phyloP scores from a whole-genome alignment of 139 green algal species.

The Pleodorina starrii region DNA sequence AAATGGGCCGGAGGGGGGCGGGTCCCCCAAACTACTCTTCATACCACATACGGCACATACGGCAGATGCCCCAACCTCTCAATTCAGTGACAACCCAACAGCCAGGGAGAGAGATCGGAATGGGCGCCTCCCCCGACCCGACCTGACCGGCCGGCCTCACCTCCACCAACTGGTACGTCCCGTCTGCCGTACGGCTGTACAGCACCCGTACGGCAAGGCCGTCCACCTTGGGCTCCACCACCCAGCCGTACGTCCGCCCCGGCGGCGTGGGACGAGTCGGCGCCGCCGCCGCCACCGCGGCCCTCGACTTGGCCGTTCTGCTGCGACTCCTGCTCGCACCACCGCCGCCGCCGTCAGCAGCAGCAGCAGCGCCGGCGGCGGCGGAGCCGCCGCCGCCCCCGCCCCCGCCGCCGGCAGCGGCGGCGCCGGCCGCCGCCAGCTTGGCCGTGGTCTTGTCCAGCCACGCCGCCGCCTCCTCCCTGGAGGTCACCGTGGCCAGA shows the following conservation, averaged over 20 bases:
- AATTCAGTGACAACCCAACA: no score
- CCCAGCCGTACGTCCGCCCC: conserved; percentile 35
- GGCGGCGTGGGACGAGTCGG: neutral
- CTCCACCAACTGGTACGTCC: conserved; percentile 19
- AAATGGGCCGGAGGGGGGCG: no score
- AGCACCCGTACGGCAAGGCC: conserved; percentile 64
- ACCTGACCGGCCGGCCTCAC: conserved; percentile 1
- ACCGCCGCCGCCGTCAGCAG: neutral
- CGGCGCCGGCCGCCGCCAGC: neutral
- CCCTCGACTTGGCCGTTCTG: neutral
- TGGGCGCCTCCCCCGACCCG: neutral
- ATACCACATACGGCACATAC: no score
- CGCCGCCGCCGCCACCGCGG: neutral
- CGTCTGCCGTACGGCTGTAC: conserved; percentile 52
- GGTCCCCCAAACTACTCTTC: no score
- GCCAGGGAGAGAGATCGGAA: neutral
- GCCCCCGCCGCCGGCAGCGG: neutral
- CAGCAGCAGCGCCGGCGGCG: neutral
- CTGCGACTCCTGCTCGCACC: neutral
- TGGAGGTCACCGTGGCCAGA: conserved; percentile 34
- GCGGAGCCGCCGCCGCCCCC: neutral
- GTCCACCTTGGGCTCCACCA: conserved; percentile 76
- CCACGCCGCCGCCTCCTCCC: conserved; percentile 28
- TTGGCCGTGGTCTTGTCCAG: conserved; percentile 40
- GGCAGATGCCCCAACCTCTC: no score